A percentile compares a stretch with the other conserved stretches of the same genome.
Conservation (phyloP, 139 green algal species). For the Coelastrella sp. region DNA sequence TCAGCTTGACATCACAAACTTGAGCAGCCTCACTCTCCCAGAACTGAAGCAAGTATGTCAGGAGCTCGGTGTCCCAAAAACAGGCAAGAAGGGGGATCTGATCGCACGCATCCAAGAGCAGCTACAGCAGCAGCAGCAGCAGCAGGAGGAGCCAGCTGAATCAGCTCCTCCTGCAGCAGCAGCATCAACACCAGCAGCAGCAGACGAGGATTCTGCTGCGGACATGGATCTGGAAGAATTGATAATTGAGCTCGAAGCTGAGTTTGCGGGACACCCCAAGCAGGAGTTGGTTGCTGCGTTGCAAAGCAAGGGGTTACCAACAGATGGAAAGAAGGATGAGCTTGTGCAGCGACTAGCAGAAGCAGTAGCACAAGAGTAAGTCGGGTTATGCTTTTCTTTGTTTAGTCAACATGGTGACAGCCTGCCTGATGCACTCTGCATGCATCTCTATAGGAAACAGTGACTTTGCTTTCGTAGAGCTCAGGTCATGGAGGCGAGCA, state of each 20-base stretch:
- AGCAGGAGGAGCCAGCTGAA: not conserved
- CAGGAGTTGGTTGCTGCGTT: constrained; percentile 17
- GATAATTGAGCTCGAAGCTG: constrained; percentile 7
- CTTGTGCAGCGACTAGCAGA: constrained; percentile 20
- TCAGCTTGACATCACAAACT: not conserved
- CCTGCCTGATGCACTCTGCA: too few species aligned
- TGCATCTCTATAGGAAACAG: too few species aligned
- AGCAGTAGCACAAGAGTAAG: constrained; percentile 39
- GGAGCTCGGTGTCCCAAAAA: not conserved
- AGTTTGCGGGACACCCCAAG: constrained; percentile 5
- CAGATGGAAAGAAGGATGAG: not conserved
- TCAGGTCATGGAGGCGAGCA: too few species aligned
- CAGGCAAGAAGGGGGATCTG: constrained; percentile 33
- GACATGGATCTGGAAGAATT: constrained; percentile 17
- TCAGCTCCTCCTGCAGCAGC: not conserved
- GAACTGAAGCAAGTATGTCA: constrained; percentile 11
- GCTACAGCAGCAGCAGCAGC: constrained; percentile 28
- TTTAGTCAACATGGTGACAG: too few species aligned
- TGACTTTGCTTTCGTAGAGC: too few species aligned
- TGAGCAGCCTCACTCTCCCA: not conserved
- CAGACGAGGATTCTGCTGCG: not conserved
- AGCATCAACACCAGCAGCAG: constrained; percentile 19
- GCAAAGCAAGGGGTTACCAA: constrained; percentile 3
- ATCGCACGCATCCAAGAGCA: not conserved
- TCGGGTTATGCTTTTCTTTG: not conserved